Evolutionary conservation across 2,329 filamentous ascomycete genomes (phyloP), one percentile per base, ranked within the genome.

Genomic region (Elsinoe perseae): DNA sequence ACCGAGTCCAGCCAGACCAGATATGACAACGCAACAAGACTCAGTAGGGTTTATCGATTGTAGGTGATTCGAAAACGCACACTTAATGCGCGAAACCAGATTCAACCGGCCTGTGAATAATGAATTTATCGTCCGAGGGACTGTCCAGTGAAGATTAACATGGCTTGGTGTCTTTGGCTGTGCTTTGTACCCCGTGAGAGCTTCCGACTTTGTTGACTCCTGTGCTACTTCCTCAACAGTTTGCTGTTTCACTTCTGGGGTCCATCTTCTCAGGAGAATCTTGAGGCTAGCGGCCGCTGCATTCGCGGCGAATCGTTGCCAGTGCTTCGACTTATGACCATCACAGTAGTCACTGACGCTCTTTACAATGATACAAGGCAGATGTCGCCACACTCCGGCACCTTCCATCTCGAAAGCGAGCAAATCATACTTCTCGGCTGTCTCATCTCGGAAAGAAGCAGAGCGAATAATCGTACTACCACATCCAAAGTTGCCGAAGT

Each of bases 371-470:
- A 61, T 2, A 28, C 42, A 56, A 2, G 58, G 58, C 1, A 61
- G 16, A 48, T 50, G n/a, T 10, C 57, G 57, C 57, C 58, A 58
- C 1, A 58, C 23, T 20, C 58, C 58, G 9, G 56, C 58, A 12
- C 59, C 60, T 40, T 63, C 64, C 57, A 59, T 61, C 32, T 61
- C 60, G 30, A 61, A 58, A 4, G 52, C 58, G 34, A 58, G 57
- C 7, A 58, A 25, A 4, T 30, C 16, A 12, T 56, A n/a, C 12
- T 32, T 16, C 3, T 1, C 14, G 12, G 58, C 52, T 6, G 48
- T 30, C 5, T 16, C 10, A n/a, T 58, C 56, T 7, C 58, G 58
- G 4, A 52, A 20, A 16, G 25, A 21, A 4, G 9, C 58, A 25
- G 44, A 55, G 10, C 57, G 50, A 25, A 60, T 38, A 5, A 58